Base-by-base conservation (phyloP, 371 early-diverging fungal species). In the Dentiscutata heterogama region DNA sequence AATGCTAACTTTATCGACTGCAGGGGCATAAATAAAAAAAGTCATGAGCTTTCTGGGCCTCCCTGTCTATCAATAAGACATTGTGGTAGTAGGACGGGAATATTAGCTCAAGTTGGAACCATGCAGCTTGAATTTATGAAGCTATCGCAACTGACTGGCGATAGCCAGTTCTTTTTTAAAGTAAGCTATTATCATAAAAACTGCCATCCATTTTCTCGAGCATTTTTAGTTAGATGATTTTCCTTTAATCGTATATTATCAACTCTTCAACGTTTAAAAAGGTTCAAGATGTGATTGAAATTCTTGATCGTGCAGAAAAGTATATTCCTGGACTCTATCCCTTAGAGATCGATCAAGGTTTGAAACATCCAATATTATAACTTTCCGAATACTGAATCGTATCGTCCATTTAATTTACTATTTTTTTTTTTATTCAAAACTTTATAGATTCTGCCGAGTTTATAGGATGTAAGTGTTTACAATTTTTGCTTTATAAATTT, bases 81-180 rank as follows among this genome's bases (percentile, higher is more conserved):
- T 2, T 35, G 35, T 35, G 35, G 35, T 35, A 35, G 35, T 35
- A 35, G 5, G 35, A 35, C 2, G 18, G 46, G 70, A 10, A 10
- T 68, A n/a, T 78, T 96, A 31, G 97, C 97, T 3, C 97, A 97
- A 78, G 92, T 95, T 16, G 97, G 96, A 7, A 93, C 97, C 0
- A 84, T 98, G n/a, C 90, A 96, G 67, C 84, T 99, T 46, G 99
- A 99, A 86, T 96, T 96, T 84, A 93, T 94, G 65, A 88, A 92
- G 53, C 88, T 98, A 42, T 91, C 94, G 4, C 84, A 92, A 39
- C 88, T 96, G 51, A 94, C 96, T 0, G 90, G 92, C 0, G 88
- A 95, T 68, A 85, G 88, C 11, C 82, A 86, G 3, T 95, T 91
- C 81, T 88, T 89, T 14, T 74, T 90, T 83, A 91, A 88, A 89